Percentiles rank a stretch among this genome's conserved stretches.
Conservation (phyloP, 116 monocot genomes). For the Cymodocea nodosa region DNA sequence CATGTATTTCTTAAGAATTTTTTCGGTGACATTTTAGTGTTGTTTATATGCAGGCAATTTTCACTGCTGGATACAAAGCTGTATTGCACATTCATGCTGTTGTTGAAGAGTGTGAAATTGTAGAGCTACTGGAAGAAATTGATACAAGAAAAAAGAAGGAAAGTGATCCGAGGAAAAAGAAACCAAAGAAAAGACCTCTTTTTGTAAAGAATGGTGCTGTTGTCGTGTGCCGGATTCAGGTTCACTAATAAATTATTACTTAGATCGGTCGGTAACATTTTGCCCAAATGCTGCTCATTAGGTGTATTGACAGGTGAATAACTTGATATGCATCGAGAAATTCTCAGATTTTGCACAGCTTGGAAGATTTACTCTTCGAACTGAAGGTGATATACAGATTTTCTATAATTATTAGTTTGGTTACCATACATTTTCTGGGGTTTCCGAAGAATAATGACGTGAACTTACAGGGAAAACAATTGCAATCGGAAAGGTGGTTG, state of each 20-base stretch:
- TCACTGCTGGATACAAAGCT: conserved; percentile 97
- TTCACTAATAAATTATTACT: conserved; percentile 8
- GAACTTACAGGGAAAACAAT: conserved; percentile 66
- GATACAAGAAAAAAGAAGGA: conserved; percentile 73
- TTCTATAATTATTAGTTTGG: not conserved
- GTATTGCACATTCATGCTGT: conserved; percentile 79
- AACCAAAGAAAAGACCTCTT: conserved; percentile 72
- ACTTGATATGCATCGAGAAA: conserved; percentile 84
- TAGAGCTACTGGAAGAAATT: conserved; percentile 87
- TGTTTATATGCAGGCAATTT: conserved; percentile 54
- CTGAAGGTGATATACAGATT: conserved; percentile 46
- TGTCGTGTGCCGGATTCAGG: conserved; percentile 88
- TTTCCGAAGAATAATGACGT: not conserved
- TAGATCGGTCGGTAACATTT: not conserved
- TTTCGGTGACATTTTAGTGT: not conserved
- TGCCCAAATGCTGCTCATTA: not conserved
- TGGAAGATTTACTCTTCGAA: conserved; percentile 89
- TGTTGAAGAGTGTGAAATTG: conserved; percentile 96
- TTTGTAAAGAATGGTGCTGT: conserved; percentile 92
- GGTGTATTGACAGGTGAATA: conserved; percentile 50
- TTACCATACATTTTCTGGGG: not conserved
- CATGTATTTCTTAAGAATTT: conserved; percentile 2
- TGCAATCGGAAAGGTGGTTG: conserved; percentile 75
- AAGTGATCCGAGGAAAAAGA: conserved; percentile 70
- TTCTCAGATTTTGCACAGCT: conserved; percentile 79